Base-by-base conservation (phyloP, 2,329 filamentous ascomycete genomes). In the Pyricularia grisea region DNA sequence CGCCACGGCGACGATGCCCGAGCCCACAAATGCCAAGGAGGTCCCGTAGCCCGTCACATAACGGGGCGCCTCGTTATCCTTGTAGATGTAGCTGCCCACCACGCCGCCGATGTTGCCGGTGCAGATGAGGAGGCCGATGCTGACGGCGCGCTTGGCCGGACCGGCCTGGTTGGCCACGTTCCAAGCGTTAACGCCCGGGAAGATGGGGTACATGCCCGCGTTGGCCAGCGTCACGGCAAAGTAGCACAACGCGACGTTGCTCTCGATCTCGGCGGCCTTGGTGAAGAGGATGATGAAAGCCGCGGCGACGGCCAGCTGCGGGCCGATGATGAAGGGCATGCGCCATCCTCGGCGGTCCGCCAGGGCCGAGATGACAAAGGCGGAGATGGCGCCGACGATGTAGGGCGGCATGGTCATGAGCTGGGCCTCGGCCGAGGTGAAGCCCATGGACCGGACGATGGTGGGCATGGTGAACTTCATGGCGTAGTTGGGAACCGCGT, bases 41-140 rank as follows among this genome's bases (percentile, higher is more conserved):
- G 74, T 71, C 33, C 77, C 75, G 69, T 79, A 81, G 6, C 79
- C 80, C 0, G 78, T 80, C 25, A 42, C 71, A 69, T 81, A 81
- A 14, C 66, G 68, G 0, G 79, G 79, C 10, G 75, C 70, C 71
- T 81, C 76, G 9, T 67, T 61, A 14, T 71, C 70, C 14, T 79
- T 66, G 72, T 77, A 81, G 61, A 81, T 76, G 72, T 78, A 77
- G 58, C 77, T 71, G 36, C 77, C 78, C 14, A 78, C 71, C 61
- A 80, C 72, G 23, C 81, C 81, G 12, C 82, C 84, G 2, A 86
- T 76, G 69, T 90, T 90, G 0, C 88, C 88, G 17, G 87, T 73
- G 0, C 85, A 85, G 67, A 90, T 89, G 61, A 88, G 86, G 14
- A 90, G 78, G 0, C 87, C 88, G 84, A 90, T 90, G 1, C 87